These are phyloP conservation scores for Phaseolus coccineus DNA, from an alignment of 331 rosid species.

Conservation along the genomic window DNA sequence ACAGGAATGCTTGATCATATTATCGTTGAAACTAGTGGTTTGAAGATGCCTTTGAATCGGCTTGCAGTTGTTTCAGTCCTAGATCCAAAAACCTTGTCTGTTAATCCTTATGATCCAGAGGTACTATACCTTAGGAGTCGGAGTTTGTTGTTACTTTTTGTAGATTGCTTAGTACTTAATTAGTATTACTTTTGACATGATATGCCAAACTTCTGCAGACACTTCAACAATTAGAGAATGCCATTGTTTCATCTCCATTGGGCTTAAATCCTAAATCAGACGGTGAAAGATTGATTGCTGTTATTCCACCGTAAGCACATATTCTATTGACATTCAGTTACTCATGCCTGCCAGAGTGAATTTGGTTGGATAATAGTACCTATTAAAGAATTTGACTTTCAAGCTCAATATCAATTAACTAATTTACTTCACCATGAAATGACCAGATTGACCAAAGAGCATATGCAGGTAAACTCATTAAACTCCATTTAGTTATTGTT, in stretches of 20 bases:
- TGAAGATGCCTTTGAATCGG: conserved; percentile 84
- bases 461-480: conserved; percentile 67
- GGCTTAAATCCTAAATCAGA: conserved; percentile 85
- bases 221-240: conserved; percentile 74
- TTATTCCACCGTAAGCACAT: conserved; percentile 84
- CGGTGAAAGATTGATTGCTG: conserved; percentile 90
- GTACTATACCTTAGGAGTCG: conserved; percentile 52
- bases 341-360: conserved; percentile 22
- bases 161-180: conserved; percentile 14
- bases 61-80: conserved; percentile 86
- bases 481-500: conserved; percentile 34
- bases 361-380: conserved; percentile 39
- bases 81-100: conserved; percentile 83
- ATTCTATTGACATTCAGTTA: conserved; percentile 33
- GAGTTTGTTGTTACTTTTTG: not conserved
- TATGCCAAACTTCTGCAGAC: conserved; percentile 59
- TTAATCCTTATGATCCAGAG: conserved; percentile 83
- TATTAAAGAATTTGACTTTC: conserved; percentile 29
- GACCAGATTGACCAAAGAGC: conserved; percentile 94
- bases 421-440: conserved; percentile 44
- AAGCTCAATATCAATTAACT: conserved; percentile 32
- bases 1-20: conserved; percentile 98
- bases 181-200: conserved; percentile 30
- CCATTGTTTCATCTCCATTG: conserved; percentile 84
- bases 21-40: conserved; percentile 78